Evolutionary conservation across 176 grass and related monocot species (phyloP).

Genomic region (Rhynchospora pubera): DNA sequence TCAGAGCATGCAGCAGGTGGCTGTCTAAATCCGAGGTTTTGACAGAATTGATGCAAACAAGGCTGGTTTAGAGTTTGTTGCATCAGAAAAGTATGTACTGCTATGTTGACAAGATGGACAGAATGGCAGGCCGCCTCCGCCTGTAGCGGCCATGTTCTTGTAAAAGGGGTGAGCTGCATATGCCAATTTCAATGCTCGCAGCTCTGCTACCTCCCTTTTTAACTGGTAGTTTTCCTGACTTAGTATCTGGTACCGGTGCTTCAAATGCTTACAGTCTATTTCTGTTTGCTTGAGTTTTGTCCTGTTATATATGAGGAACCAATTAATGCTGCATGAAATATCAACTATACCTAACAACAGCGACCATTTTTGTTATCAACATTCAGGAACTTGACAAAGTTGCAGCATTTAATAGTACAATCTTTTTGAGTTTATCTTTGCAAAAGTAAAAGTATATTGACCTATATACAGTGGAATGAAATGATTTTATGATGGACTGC

Average conservation of each 20-base stretch:
- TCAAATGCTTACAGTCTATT: slow-evolving; percentile 42
- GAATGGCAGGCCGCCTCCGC: not conserved
- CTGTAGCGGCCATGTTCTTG: slow-evolving; percentile 6
- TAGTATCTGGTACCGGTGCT: slow-evolving; percentile 29
- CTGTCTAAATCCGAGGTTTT: not conserved
- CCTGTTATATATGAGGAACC: slow-evolving; percentile 9
- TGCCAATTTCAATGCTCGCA: slow-evolving; percentile 13
- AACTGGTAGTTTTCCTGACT: slow-evolving; percentile 42
- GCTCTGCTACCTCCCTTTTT: slow-evolving; percentile 38
- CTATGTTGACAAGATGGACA: slow-evolving; percentile 23
- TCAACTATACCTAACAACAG: not conserved
- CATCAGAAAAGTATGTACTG: not conserved
- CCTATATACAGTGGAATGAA: not conserved
- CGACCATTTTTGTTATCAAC: not conserved
- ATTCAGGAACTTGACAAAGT: not conserved
- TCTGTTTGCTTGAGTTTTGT: slow-evolving; percentile 64
- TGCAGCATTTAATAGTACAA: not conserved
- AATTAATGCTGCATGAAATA: not conserved
- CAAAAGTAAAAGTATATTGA: not conserved
- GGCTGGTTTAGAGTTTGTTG: not conserved
- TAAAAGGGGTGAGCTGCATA: slow-evolving; percentile 9
- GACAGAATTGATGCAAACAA: not conserved
- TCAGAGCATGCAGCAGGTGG: not conserved
- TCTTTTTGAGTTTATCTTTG: not conserved
- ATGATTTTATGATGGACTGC: not conserved